phyloP scores from a whole-genome alignment of 306 rosid genomes.

The Luffa aegyptiaca region DNA sequence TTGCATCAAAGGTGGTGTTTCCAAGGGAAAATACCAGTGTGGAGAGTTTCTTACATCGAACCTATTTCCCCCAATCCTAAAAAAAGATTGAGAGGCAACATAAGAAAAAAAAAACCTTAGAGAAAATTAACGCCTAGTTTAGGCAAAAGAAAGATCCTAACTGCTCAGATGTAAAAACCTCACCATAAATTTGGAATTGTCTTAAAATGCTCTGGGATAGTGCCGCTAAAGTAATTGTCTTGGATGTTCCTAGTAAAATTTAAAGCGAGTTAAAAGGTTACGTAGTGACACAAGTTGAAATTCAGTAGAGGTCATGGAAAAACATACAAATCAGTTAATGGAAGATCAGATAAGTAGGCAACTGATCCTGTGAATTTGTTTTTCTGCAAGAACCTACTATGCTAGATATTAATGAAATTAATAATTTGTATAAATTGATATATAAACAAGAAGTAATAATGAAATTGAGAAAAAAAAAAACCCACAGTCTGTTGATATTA shows the following conservation, averaged over 20 bases:
- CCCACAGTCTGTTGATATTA: constrained; percentile 55
- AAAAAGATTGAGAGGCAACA: neutral
- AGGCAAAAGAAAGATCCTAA: constrained; percentile 11
- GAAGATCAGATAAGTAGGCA: constrained; percentile 62
- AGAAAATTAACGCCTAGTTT: neutral
- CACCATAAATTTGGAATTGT: constrained; percentile 78
- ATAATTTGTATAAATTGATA: neutral
- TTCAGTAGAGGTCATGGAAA: neutral
- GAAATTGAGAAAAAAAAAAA: neutral
- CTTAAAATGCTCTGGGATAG: constrained; percentile 67
- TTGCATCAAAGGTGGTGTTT: constrained; percentile 29
- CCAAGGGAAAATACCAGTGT: constrained; percentile 67
- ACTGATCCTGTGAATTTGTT: constrained; percentile 89
- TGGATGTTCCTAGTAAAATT: constrained; percentile 54
- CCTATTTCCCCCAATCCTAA: constrained; percentile 72
- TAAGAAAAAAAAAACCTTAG: neutral
- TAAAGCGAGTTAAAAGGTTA: constrained; percentile 1
- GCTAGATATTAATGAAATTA: neutral
- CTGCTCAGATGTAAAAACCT: constrained; percentile 12
- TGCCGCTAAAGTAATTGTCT: constrained; percentile 73
- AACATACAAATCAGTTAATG: constrained; percentile 65
- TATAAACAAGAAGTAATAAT: neutral
- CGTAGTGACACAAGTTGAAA: neutral
- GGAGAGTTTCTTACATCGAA: constrained; percentile 53
- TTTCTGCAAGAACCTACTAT: constrained; percentile 56